Conservation (phyloP, 2,329 filamentous ascomycete genomes). For the Fusarium floridanum region DNA sequence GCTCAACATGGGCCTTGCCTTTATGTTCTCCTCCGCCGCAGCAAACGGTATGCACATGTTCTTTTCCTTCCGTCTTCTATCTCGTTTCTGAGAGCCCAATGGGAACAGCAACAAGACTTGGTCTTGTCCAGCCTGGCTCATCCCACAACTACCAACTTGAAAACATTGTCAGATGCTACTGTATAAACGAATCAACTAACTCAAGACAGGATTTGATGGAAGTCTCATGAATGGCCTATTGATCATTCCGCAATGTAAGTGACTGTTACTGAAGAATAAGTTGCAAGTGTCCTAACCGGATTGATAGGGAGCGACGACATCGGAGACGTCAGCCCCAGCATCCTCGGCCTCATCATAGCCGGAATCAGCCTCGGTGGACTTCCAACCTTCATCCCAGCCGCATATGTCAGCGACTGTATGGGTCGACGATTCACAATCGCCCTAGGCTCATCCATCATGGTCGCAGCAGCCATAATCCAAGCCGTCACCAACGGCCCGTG, state of each 20-base stretch:
- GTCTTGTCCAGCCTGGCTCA: background rate
- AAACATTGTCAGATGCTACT: background rate
- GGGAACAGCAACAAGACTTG: background rate
- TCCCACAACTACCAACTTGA: background rate
- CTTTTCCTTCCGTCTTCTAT: background rate
- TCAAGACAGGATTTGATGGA: conserved; percentile 17
- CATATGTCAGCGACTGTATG: conserved; percentile 30
- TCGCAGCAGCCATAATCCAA: conserved; percentile 23
- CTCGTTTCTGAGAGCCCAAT: too few relatives aligned
- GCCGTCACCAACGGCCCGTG: conserved; percentile 6
- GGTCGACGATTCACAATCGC: conserved; percentile 32
- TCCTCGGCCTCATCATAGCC: conserved; percentile 34
- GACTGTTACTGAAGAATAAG: too few relatives aligned
- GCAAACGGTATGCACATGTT: conserved; percentile 11
- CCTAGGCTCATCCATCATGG: conserved; percentile 24
- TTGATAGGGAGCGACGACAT: conserved; percentile 23
- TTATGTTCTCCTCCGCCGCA: conserved; percentile 27
- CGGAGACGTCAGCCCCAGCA: conserved; percentile 26
- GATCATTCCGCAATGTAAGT: conserved; percentile 19
- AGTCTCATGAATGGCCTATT: conserved; percentile 27
- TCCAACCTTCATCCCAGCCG: conserved; percentile 28
- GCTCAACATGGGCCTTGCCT: conserved; percentile 24
- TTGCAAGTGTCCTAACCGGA: background rate
- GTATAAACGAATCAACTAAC: background rate
- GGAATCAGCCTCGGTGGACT: conserved; percentile 37